Percentiles rank a stretch among this genome's conserved stretches.
Conservation (phyloP, 345 rosid genomes). For the Eucalyptus victrix region DNA sequence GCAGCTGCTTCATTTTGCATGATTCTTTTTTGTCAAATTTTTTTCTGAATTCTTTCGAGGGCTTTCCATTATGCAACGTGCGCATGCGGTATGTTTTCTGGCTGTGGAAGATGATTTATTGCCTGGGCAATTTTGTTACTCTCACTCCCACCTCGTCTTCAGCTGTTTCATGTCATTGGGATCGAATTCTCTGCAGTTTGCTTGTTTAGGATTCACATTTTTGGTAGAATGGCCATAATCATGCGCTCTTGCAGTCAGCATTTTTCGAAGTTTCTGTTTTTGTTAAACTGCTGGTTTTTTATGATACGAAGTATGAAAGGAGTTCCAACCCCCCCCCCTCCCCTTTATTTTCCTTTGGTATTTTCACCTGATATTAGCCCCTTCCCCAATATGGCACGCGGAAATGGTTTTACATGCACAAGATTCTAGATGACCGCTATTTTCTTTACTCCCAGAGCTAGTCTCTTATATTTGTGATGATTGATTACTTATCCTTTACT, state of each 20-base stretch:
- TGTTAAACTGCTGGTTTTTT: not conserved
- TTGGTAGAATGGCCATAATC: not conserved
- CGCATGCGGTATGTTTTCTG: not conserved
- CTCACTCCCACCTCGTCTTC: not conserved
- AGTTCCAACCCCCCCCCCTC: rapidly evolving
- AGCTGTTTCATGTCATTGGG: not conserved
- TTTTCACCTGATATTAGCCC: not conserved
- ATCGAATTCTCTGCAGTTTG: not conserved
- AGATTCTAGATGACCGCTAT: not conserved
- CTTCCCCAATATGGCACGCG: not conserved
- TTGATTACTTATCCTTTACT: not conserved
- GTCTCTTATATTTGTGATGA: not conserved
- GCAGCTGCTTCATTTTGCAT: not conserved
- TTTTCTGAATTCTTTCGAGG: not conserved
- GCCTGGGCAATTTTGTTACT: not conserved
- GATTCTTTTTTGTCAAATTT: not conserved
- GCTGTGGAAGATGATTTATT: not conserved
- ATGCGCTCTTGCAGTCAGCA: not conserved
- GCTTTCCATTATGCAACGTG: not conserved
- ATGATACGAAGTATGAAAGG: not conserved
- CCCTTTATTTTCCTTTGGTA: not conserved
- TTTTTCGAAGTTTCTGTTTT: not conserved
- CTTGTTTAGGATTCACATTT: not conserved
- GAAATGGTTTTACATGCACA: not conserved
- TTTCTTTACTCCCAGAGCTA: not conserved